A percentile compares a stretch with the other conserved stretches of the same genome.
These are phyloP conservation scores for Cylindrotheca closterium DNA, from an alignment of 108 stramenopile genomes.

Conservation along the genomic window DNA sequence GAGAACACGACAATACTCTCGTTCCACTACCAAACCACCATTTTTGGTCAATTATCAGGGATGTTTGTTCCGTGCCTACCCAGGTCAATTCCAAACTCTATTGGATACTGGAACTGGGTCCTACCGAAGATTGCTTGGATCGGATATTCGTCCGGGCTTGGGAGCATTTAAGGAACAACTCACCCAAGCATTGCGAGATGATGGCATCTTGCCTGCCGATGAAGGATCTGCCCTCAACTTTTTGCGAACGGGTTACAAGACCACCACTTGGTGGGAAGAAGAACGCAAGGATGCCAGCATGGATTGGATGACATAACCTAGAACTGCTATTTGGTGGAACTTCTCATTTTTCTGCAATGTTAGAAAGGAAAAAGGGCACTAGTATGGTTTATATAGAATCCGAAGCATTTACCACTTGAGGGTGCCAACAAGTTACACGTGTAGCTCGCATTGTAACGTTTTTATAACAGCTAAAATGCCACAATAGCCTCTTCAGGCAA, in stretches of 20 bases:
- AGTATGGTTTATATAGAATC: too few species aligned
- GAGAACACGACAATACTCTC: slow-evolving; percentile 90
- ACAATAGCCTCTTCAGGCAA: too few species aligned
- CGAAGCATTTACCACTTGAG: too few species aligned
- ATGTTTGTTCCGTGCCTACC: slow-evolving; percentile 91
- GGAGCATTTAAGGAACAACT: slow-evolving; percentile 91
- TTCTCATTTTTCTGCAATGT: slow-evolving; percentile 3
- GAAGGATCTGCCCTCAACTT: slow-evolving; percentile 77
- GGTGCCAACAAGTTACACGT: too few species aligned
- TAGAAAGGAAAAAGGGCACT: slow-evolving; percentile 9
- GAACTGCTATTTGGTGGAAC: too few species aligned
- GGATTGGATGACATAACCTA: slow-evolving; percentile 73
- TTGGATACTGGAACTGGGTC: slow-evolving; percentile 88
- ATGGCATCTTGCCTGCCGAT: slow-evolving; percentile 68
- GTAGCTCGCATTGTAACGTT: too few species aligned
- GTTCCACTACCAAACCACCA: slow-evolving; percentile 78
- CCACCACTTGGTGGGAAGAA: slow-evolving; percentile 93
- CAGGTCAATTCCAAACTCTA: slow-evolving; percentile 88
- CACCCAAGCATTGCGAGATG: slow-evolving; percentile 78
- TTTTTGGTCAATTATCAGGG: slow-evolving; percentile 95
- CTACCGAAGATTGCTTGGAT: slow-evolving; percentile 72
- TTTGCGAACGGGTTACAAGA: slow-evolving; percentile 87
- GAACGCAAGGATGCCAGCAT: slow-evolving; percentile 76
- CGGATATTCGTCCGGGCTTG: slow-evolving; percentile 70
- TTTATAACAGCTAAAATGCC: too few species aligned